phyloP scores from a whole-genome alignment of 1,284 basidiomycete genomes.

The Schizophyllum commune region DNA sequence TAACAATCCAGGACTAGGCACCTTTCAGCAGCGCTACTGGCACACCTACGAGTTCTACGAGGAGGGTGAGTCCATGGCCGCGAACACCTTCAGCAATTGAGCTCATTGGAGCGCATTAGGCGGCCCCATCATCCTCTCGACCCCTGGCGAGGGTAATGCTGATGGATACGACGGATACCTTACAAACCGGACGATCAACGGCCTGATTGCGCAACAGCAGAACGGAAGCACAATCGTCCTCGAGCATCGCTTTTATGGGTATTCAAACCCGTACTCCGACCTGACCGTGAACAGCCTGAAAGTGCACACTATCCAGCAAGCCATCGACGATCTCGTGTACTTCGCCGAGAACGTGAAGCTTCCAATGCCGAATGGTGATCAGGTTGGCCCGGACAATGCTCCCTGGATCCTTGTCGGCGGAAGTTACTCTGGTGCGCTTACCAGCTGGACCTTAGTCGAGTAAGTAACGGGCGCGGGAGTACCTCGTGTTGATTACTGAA shows the following conservation, averaged over 20 bases:
- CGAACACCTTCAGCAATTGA: background rate
- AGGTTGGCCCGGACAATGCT: conserved; percentile 45
- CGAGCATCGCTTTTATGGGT: conserved; percentile 42
- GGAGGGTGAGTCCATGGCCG: conserved; percentile 26
- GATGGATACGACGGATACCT: conserved; percentile 45
- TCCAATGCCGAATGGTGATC: conserved; percentile 57
- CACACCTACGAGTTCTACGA: conserved; percentile 57
- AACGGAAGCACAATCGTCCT: conserved; percentile 52
- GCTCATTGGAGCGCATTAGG: conserved; percentile 27
- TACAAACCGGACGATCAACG: conserved; percentile 58
- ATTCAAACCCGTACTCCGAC: conserved; percentile 49
- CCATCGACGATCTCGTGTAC: conserved; percentile 63
- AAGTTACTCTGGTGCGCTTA: conserved; percentile 59
- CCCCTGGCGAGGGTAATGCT: conserved; percentile 35
- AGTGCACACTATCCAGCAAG: conserved; percentile 62
- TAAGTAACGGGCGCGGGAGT: conserved; percentile 22
- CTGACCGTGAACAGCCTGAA: conserved; percentile 51
- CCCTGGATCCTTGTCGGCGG: conserved; percentile 70
- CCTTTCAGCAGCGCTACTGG: conserved; percentile 70
- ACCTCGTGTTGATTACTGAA: background rate
- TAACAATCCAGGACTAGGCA: conserved; percentile 48
- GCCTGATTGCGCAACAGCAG: conserved; percentile 59
- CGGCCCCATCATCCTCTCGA: conserved; percentile 60
- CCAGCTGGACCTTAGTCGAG: conserved; percentile 68
- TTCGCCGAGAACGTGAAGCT: conserved; percentile 61